Evolutionary conservation across 2,329 filamentous ascomycete species (phyloP), one percentile per base, ranked within the genome.

Genomic region (Cladosporium austrohemisphaericum): DNA sequence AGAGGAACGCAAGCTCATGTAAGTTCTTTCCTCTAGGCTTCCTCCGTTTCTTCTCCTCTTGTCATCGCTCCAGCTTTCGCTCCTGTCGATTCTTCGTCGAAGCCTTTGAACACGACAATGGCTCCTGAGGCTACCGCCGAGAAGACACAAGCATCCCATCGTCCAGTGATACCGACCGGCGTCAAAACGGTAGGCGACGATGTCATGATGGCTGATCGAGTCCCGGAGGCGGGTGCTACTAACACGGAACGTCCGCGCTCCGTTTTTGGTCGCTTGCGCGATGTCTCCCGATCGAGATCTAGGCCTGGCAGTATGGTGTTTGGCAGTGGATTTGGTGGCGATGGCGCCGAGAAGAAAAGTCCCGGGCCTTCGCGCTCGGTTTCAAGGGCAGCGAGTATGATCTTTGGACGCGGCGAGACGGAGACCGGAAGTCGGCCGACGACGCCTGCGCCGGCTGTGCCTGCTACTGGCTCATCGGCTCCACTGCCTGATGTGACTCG

Each of bases 1-100:
- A 33, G 41, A 41, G 45, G 50, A 47, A 59, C 45, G 50, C 53
- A 56, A 54, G 59, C 59, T 61, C 55, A 61, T 58, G 57, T 60
- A 58, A 54, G 57, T 58, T 49, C 38, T 31, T 52, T 33, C 54
- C 37, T 47, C 35, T 52, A 58, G 56, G 56, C 31, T 33, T 43
- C 47, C 19, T 41, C 50, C 25, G 28, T 41, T 22, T 41, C 52
- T 29, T 36, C 52, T 37, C 26, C 50, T 16, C 43, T 49, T 26
- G 19, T 20, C 37, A 29, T 26, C 45, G 38, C 50, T 5, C 36
- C 36, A 14, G 31, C 45, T 26, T 25, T 38, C 23, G 22, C 43
- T 37, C 22, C 20, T 29, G 13, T 32, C 13, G 16, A 19, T n/a
- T n/a, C n/a, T n/a, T n/a, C n/a, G n/a, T n/a, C n/a, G n/a, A n/a